Base-by-base conservation (phyloP, 176 grass and related monocot species). In the Thinopyrum elongatum region DNA sequence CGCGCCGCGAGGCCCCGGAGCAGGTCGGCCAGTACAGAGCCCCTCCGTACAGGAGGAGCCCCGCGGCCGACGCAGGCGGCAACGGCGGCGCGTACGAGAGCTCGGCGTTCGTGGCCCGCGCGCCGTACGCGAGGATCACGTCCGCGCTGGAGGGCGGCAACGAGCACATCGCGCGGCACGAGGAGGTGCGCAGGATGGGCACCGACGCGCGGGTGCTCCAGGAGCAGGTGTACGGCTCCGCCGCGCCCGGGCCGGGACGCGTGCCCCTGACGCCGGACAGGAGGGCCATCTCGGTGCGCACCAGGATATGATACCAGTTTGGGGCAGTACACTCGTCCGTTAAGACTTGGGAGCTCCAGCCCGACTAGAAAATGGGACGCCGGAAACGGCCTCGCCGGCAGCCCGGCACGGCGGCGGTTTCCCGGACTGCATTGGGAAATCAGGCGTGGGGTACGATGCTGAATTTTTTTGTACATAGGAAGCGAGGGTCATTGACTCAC, bases 111-210 rank as follows among this genome's bases (percentile, higher is more conserved):
- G 85, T 69, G 0, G 74, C 1, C 35, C 76, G 35, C n/a, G 61
- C 60, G 85, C 89, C 81, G 69, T 91, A 91, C 89, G 28, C n/a
- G 77, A 66, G 85, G 85, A 70, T 87, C 61, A 61, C 49, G 80
- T 91, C 89, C 0, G 85, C 89, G 81, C 76, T 91, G 85, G 89
- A 91, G 81, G 59, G 89, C 76, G 5, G 85, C 26, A 91, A 91
- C 89, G 76, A 81, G 85, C 81, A 87, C 85, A 91, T 91, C 76
- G 85, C 89, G 76, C 89, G 89, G 89, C 81, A 91, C 85, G 85
- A 91, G 89, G 85, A 84, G 81, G 89, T 91, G 61, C 85, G 76
- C 47, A 28, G 44, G 89, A 87, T 87, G 7, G 89, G 89, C 81
- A 91, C 89, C 35, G 85, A 84, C 89, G 85, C 76, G 61, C 89